These are phyloP conservation scores for Sarocladium strictum DNA, from an alignment of 2,329 filamentous ascomycete species.

Conservation along the genomic window DNA sequence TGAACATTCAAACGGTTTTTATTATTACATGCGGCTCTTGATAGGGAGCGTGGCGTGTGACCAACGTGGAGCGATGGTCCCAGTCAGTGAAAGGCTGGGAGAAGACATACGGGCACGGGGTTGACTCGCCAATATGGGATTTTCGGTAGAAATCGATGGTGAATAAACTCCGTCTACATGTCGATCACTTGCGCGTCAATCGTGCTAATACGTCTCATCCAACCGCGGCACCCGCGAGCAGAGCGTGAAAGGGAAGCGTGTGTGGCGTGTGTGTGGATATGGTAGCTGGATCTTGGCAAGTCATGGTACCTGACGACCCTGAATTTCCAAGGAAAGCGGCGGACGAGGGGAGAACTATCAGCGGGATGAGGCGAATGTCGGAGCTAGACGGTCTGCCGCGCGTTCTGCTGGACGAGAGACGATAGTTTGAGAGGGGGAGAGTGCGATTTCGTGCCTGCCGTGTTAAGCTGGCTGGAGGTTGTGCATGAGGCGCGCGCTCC, in stretches of 20 bases:
- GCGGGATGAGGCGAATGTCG: neutral
- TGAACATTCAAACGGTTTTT: neutral
- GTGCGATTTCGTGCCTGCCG: neutral
- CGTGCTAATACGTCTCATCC: neutral
- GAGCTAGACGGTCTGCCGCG: constrained; percentile 2
- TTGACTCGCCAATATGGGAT: neutral
- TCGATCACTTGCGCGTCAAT: neutral
- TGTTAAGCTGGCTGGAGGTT: too few species aligned
- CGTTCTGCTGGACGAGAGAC: neutral
- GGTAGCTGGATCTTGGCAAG: constrained; percentile 2
- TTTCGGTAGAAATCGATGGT: neutral
- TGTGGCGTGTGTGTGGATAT: neutral
- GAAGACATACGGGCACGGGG: neutral
- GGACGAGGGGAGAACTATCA: neutral
- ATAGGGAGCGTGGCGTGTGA: neutral
- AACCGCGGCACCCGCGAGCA: constrained; percentile 1
- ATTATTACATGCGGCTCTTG: neutral
- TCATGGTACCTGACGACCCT: neutral
- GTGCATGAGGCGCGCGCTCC: too few species aligned
- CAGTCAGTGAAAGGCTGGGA: neutral
- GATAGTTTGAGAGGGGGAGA: neutral
- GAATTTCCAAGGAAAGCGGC: neutral
- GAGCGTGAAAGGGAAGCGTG: neutral
- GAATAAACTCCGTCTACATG: neutral
- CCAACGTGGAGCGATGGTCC: neutral